Percentiles rank a stretch among this genome's conserved stretches.
Conservation (phyloP, 2,329 filamentous ascomycete genomes). For the Alternaria arbusti region DNA sequence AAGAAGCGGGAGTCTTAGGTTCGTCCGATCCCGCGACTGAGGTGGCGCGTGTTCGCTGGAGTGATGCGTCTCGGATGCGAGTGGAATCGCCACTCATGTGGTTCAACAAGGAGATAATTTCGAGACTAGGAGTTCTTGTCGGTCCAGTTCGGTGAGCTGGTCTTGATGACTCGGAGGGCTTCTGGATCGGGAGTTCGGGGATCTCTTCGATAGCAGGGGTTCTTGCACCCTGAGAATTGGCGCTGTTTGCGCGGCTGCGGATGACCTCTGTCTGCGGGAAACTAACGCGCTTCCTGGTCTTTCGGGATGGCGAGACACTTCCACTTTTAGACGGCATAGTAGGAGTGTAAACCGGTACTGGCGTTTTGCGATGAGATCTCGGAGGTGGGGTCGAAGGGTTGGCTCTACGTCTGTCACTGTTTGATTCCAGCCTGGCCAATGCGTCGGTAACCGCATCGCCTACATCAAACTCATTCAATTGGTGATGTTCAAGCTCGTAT, state of each 20-base stretch:
- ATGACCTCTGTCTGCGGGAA: slow-evolving; percentile 3
- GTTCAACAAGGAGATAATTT: slow-evolving; percentile 25
- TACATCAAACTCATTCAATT: slow-evolving; percentile 23
- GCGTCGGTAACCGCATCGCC: slow-evolving; percentile 28
- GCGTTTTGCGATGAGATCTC: slow-evolving; percentile 1
- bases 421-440: slow-evolving; percentile 26
- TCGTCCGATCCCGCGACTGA: background rate
- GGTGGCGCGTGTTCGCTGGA: slow-evolving; percentile 9
- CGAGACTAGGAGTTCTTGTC: slow-evolving; percentile 16
- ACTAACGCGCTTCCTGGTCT: slow-evolving; percentile 2
- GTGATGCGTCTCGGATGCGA: slow-evolving; percentile 20
- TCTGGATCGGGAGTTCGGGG: background rate
- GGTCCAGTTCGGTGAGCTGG: slow-evolving; percentile 1
- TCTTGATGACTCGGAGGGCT: background rate
- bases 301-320: background rate
- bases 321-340: background rate
- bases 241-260: slow-evolving; percentile 4
- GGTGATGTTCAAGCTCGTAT: slow-evolving; percentile 26
- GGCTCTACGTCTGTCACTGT: slow-evolving; percentile 16
- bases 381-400: slow-evolving; percentile 4
- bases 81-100: slow-evolving; percentile 10
- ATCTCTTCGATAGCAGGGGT: slow-evolving; percentile 1
- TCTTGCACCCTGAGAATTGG: background rate
- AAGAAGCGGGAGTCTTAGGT: background rate
- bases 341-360: background rate